These are phyloP conservation scores for Medicago ruthenica DNA, from an alignment of 306 rosid genomes.

Conservation along the genomic window DNA sequence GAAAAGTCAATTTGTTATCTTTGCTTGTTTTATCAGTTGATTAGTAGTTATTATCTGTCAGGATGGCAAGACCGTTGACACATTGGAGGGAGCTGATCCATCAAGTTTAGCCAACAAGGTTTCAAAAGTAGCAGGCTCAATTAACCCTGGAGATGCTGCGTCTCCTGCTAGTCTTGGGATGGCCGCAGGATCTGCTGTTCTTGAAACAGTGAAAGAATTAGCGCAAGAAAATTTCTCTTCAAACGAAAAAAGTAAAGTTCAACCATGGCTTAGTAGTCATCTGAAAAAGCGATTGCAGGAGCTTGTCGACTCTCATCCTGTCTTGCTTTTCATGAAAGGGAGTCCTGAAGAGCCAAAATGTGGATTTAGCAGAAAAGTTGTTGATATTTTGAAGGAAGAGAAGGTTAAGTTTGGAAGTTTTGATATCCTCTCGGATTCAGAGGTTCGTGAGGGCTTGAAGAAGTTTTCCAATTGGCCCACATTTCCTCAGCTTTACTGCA, in stretches of 20 bases:
- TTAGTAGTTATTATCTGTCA: constrained; percentile 45
- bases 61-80: constrained; percentile 84
- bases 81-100: constrained; percentile 98
- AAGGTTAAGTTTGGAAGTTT: constrained; percentile 84
- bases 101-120: constrained; percentile 96
- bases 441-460: constrained; percentile 84
- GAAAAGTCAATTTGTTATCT: neutral
- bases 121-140: constrained; percentile 79
- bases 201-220: constrained; percentile 75
- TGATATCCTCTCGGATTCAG: constrained; percentile 74
- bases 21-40: constrained; percentile 25
- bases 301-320: constrained; percentile 62
- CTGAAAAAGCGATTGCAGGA: constrained; percentile 63
- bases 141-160: constrained; percentile 77
- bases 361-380: constrained; percentile 84
- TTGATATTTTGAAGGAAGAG: constrained; percentile 78
- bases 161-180: constrained; percentile 93
- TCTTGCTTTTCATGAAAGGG: constrained; percentile 93
- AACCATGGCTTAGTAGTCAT: constrained; percentile 53
- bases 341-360: constrained; percentile 82
- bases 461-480: constrained; percentile 94
- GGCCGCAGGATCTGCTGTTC: constrained; percentile 79
- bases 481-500: constrained; percentile 90
- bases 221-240: constrained; percentile 70
- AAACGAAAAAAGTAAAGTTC: constrained; percentile 48